Evolutionary conservation across 805 yeast genomes (phyloP), one percentile per base, ranked within the genome.

Genomic region (Blastobotrys mokoenaii): DNA sequence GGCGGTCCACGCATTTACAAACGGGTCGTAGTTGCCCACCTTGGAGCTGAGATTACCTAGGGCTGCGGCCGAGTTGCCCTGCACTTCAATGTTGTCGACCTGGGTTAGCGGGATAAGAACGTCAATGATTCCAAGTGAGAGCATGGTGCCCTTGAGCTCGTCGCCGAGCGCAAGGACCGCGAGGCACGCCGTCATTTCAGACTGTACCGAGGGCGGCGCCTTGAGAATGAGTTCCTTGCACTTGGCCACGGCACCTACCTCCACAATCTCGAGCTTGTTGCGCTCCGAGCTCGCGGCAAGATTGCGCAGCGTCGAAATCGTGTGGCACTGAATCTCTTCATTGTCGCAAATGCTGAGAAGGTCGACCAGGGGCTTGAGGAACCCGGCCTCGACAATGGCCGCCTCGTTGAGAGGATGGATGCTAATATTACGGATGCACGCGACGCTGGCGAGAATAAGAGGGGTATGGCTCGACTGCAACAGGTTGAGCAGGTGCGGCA

Each of bases 51-150:
- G 70, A 61, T 93, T 93, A 27, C 98, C 98, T 54, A 93, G 74
- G 1, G 98, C 97, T 32, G 98, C 98, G 12, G 97, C 98, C 1
- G 96, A 84, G 65, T 93, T 93, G 46, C 98, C 98, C 64, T 96
- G 93, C 14, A 93, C 97, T 66, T 94, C 98, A 48, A 88, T 84
- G 62, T 88, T 88, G 46, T 76, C 76, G 37, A 94, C 84, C 55
- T 77, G 79, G 1, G 97, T 93, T 62, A 93, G 75, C 31, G 98
- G 98, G 47, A 93, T 81, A 51, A 93, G 74, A 32, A 88, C 96
- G 56, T 84, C 88, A 50, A 88, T 76, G 38, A 93, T 80, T 44
- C 89, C 90, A 54, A 88, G 74, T 49, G 85, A 84, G 54, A 93
- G 76, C 56, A 93, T 72, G 57, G 83, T 83, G 43, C 82, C 76